These are phyloP conservation scores for Limonium bicolor DNA, from an alignment of 148 eudicot genomes.

Conservation along the genomic window DNA sequence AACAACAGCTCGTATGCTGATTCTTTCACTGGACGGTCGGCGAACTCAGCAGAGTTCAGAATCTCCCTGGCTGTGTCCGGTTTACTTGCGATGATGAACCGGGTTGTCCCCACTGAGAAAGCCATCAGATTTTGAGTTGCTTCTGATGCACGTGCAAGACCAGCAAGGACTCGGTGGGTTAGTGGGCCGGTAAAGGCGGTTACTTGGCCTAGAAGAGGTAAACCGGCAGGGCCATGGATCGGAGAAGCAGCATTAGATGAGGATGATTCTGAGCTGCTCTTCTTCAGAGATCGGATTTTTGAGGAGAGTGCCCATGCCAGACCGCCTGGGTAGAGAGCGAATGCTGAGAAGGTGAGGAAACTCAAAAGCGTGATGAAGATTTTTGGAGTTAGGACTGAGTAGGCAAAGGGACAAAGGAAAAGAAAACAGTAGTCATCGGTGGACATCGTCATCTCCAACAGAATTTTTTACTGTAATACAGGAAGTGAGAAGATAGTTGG, in stretches of 20 bases:
- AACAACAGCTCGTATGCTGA: slow-evolving; percentile 73
- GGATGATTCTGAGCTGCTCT: not conserved
- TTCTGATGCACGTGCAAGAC: slow-evolving; percentile 6
- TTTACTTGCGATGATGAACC: slow-evolving; percentile 43
- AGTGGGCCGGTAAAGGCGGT: slow-evolving; percentile 24
- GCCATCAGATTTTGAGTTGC: slow-evolving; percentile 53
- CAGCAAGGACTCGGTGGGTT: slow-evolving; percentile 37
- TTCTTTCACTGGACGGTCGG: slow-evolving; percentile 80
- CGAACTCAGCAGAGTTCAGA: slow-evolving; percentile 47
- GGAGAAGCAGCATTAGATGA: slow-evolving; percentile 9
- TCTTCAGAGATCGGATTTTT: not conserved
- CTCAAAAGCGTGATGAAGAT: slow-evolving; percentile 11
- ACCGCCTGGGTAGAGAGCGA: slow-evolving; percentile 60
- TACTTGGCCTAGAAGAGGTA: slow-evolving; percentile 42
- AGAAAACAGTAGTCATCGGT: not conserved
- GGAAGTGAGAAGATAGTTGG: no score
- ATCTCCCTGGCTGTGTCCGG: slow-evolving; percentile 74
- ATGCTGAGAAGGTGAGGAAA: slow-evolving; percentile 18
- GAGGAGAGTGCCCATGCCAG: slow-evolving; percentile 61
- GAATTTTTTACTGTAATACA: no score
- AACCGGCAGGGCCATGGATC: slow-evolving; percentile 67
- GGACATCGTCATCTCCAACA: slow-evolving; percentile 18
- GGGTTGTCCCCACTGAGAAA: slow-evolving; percentile 72
- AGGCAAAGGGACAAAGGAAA: slow-evolving; percentile 5
- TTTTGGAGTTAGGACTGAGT: slow-evolving; percentile 8